Base-by-base conservation (phyloP, 2,329 filamentous ascomycete genomes). In the Trichoderma citrinoviride region DNA sequence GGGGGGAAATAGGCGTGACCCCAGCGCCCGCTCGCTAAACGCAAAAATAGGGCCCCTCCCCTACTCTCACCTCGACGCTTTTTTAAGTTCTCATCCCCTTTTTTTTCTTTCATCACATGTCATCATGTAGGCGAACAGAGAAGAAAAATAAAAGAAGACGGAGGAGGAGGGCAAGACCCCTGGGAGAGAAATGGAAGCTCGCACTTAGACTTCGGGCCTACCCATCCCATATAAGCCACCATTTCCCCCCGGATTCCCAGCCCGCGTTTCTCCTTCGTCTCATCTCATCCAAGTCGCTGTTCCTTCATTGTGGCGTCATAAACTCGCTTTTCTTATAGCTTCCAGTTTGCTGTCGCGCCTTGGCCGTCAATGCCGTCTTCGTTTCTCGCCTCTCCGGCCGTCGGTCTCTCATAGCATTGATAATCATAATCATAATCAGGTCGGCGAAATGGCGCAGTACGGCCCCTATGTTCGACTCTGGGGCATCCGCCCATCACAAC, bases 381-480 rank as follows among this genome's bases (percentile, higher is more conserved):
- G 25, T 56, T 43, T 25, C 19, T 56, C 40, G 27, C 12, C 7
- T 54, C 25, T 41, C n/a, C 8, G n/a, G 29, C 23, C n/a, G 1
- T n/a, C 33, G 19, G 14, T 14, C 50, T 6, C 2, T 17, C 2
- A 43, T n/a, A 14, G 3, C 5, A 37, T 37, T 5, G n/a, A n/a
- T n/a, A n/a, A n/a, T n/a, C n/a, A 10, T 37, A 14, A 37, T 14
- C 33, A 37, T 37, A 14, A 37, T 14, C 15, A 23, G 5, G 17
- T n/a, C 37, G 15, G 41, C 49, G 40, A 58, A 12, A 66, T 66
- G 65, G 44, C 37, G 4, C 69, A 70, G 47, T 71, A 70, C 17
- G 82, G 83, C 1, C 83, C 82, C 63, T 76, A 83, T 41, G 77
- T 87, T 64, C 83, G 83, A 41, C 80, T 86, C 61, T 81, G 81